Base-by-base conservation (phyloP, 1,284 basidiomycete species). In the Cutaneotrichosporon mucoides region DNA sequence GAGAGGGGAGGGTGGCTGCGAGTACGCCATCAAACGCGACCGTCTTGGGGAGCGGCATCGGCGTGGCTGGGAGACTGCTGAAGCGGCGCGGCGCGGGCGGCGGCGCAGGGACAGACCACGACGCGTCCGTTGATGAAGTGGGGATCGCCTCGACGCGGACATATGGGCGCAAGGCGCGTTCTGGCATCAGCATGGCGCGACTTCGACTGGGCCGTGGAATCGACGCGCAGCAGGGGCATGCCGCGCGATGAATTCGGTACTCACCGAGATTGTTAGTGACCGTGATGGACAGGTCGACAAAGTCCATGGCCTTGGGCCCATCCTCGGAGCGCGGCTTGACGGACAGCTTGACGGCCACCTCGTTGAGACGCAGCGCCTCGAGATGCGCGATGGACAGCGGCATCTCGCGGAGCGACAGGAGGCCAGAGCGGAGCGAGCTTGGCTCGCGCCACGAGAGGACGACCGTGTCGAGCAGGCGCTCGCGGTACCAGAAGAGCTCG, bases 401-500 rank as follows among this genome's bases (percentile, higher is more conserved):
- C 64, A 92, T 89, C 54, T 84, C 83, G 60, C 92, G 82, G 34
- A 95, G 79, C 3, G 86, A 88, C 43, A 96, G 78, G 56, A 84
- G 82, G 6, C 92, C 92, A 5, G 80, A 80, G 16, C 92, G 85
- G 35, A 80, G 82, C 1, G 89, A 88, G 41, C 87, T 88, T 45
- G 84, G 86, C 90, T 97, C 92, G 68, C 83, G 84, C 94, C 94
- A 98, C 11, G 79, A 81, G 9, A 87, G 88, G 15, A 77, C 80
- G 6, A 96, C 74, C 47, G 80, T 79, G 45, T 84, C 83, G 67
- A 96, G 84, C 10, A 98, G 79, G 63, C 87, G 85, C 73, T 98
- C 90, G 36, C 93, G 83, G 72, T 93, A 94, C 95, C 94, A 98
- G 79, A 98, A 98, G 12, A 93, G 74, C 69, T 90, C 87, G 41